These are phyloP conservation scores for Tetrapisispora fleetii DNA, from an alignment of 805 yeast genomes.

Conservation along the genomic window DNA sequence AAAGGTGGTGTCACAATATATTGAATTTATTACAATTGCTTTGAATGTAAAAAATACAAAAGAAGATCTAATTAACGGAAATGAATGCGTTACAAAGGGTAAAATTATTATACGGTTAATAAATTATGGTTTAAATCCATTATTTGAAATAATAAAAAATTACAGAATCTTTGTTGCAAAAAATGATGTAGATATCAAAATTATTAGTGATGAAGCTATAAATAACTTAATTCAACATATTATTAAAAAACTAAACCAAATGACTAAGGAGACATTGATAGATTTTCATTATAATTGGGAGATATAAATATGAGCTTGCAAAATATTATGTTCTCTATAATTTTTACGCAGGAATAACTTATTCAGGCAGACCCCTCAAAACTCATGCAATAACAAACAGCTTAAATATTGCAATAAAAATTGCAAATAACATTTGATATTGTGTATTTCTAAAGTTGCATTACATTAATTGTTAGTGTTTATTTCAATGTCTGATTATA, in stretches of 20 bases:
- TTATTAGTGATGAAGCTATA: conserved; percentile 43
- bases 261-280: conserved; percentile 20
- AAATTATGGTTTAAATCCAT: conserved; percentile 78
- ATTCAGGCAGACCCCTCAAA: no score
- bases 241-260: conserved; percentile 23
- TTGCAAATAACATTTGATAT: no score
- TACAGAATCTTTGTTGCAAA: conserved; percentile 32
- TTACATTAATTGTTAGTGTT: no score
- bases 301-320: conserved; percentile 74
- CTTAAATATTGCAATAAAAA: no score
- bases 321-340: conserved; percentile 28
- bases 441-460: no score
- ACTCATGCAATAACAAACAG: no score
- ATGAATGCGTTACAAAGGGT: conserved; percentile 64
- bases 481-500: no score
- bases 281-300: conserved; percentile 41
- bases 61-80: conserved; percentile 37
- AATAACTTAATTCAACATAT: background rate
- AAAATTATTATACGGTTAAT: conserved; percentile 71
- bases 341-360: conserved; percentile 49
- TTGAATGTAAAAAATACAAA: conserved; percentile 59
- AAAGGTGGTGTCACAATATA: conserved; percentile 56
- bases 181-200: conserved; percentile 30
- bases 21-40: conserved; percentile 61
- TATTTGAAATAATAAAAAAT: conserved; percentile 64